Base-by-base conservation (phyloP, 768 basidiomycete genomes). In the Mycena sanguinolenta region DNA sequence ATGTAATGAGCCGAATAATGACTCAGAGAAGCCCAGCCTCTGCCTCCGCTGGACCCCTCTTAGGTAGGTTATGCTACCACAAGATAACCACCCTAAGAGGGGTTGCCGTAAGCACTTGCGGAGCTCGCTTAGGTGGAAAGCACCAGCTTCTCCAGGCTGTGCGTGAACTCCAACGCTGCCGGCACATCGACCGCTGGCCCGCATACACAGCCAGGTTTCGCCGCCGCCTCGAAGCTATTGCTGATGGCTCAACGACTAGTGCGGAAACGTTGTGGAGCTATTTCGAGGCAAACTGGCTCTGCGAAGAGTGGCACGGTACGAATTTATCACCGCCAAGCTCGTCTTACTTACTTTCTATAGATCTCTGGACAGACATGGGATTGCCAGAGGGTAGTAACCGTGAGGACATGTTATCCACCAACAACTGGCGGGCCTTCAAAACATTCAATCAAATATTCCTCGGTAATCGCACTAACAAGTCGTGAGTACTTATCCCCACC, bases 391-490 rank as follows among this genome's bases (percentile, higher is more conserved):
- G 70, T 6, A 65, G 67, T 17, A 74, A 64, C 13, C 65, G 73
- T 9, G n/a, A n/a, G n/a, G 73, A 74, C 23, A 44, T 6, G 16
- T 53, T 70, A 5, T 70, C 64, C 12, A 69, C 68, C 17, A 74
- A 74, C 55, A 74, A 74, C 49, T 74, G 73, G 73, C 46, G 59
- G 21, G 65, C 70, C 1, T 74, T 74, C 66, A 65, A 67, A 25
- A 67, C 70, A n/a, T 74, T 74, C 27, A 65, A 74, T 25, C 66
- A 65, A 34, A 66, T 74, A 4, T 74, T 74, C 32, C 62, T 74
- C 1, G 73, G 65, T n/a, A 74, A 71, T 25, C 27, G 70, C 0
- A 36, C 58, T 1, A 74, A 72, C 50, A 68, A 71, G 55, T 61
- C 63, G 73, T 68, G 38, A 46, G 59, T 66, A 1, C 1, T 3